Percentiles rank a stretch among this genome's conserved stretches.
phyloP scores from a whole-genome alignment of 257 asterid species.

The Avicennia marina region DNA sequence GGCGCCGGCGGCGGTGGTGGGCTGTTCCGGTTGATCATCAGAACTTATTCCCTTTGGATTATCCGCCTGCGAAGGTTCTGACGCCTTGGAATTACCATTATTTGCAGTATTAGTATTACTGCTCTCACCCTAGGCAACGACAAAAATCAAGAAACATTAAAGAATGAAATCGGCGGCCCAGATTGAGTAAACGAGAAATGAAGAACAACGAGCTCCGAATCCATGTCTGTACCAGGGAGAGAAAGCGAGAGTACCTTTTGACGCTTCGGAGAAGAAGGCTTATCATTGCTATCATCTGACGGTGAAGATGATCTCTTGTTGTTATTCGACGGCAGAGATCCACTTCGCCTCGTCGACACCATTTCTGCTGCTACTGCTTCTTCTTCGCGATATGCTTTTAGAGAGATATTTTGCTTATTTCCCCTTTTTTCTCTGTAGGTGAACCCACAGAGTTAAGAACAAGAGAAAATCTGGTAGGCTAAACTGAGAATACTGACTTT shows the following conservation, averaged over 20 bases:
- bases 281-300: slow-evolving; percentile 46
- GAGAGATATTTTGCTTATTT: slow-evolving; percentile 18
- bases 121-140: slow-evolving; percentile 44
- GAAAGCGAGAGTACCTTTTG: slow-evolving; percentile 26
- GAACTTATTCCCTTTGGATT: slow-evolving; percentile 64
- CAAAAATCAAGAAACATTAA: slow-evolving; percentile 3
- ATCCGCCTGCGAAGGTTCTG: slow-evolving; percentile 41
- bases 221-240: slow-evolving; percentile 11
- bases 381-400: slow-evolving; percentile 7
- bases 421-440: too few relatives aligned
- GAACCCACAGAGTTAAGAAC: too few relatives aligned
- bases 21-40: slow-evolving; percentile 51
- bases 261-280: slow-evolving; percentile 75
- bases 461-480: too few relatives aligned
- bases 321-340: slow-evolving; percentile 78
- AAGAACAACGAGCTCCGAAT: slow-evolving; percentile 17
- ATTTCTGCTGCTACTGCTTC: slow-evolving; percentile 33
- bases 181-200: slow-evolving; percentile 3
- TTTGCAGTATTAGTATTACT: slow-evolving; percentile 8
- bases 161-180: slow-evolving; percentile 8
- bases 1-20: slow-evolving; percentile 22
- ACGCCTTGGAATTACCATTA: slow-evolving; percentile 38
- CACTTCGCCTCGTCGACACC: slow-evolving; percentile 95
- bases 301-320: slow-evolving; percentile 73
- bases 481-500: too few relatives aligned